Base-by-base conservation (phyloP, 2,329 filamentous ascomycete species). In the Bisporella sp. region DNA sequence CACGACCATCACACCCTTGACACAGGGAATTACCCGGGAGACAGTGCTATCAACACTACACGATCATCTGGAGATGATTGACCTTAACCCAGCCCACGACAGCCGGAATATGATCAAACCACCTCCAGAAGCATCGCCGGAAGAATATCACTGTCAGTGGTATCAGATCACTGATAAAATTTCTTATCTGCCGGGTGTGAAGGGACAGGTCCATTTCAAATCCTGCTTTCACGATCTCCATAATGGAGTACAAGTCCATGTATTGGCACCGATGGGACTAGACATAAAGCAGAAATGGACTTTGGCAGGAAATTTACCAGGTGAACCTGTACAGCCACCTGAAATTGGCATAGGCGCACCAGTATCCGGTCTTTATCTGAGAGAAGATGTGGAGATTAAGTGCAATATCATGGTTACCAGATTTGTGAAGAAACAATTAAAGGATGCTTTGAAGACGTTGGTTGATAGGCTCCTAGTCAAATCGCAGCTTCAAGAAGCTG, bases 351-450 rank as follows among this genome's bases (percentile, higher is more conserved):
- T 87, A 5, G 77, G 77, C 11, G 79, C 76, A 0, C 88, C 89
- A 0, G 67, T 75, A 21, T 72, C 79, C 40, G 89, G 89, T 0
- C 71, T 95, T 9, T 95, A 90, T 64, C 71, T 95, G 42, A 77
- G 86, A 13, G 89, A 95, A 71, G 89, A 95, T 57, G 84, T 93
- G 45, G 84, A 89, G 55, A 82, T 95, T 74, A 78, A 79, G 51
- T 95, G 89, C 71, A 92, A 90, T 61, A 71, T 89, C 52, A 71
- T 93, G 54, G 78, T 93, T 71, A 76, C 82, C 0, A 70, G 72
- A 5, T 95, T 95, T 62, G 86, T 95, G 51, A 91, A 87, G 73
- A 87, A 82, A 69, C 93, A 87, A 11, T 75, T 95, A 43, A 87
- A 87, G 61, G 87, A 86, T 62, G 80, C 87, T 0, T 89, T 95